These are phyloP conservation scores for Sclerotinia borealis DNA, from an alignment of 2,329 filamentous ascomycete species.

Conservation along the genomic window DNA sequence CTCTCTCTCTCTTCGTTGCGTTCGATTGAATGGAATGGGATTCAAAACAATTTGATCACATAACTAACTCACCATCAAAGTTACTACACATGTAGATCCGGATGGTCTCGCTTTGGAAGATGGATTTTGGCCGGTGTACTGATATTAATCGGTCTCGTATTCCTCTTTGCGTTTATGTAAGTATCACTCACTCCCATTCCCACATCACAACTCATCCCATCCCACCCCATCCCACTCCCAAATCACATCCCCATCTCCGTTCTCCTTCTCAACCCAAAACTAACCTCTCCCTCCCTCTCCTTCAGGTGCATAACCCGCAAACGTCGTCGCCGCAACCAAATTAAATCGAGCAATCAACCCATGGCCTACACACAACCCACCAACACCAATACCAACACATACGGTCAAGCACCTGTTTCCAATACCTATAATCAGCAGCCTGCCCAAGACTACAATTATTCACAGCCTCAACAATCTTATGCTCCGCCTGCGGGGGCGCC, in stretches of 20 bases:
- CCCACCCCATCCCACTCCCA: not conserved
- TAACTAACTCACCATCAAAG: not conserved
- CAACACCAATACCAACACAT: too few relatives aligned
- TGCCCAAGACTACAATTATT: not conserved
- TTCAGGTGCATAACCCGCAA: not conserved
- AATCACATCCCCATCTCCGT: too few relatives aligned
- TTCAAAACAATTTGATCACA: too few relatives aligned
- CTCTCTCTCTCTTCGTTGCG: too few relatives aligned
- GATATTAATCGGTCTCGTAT: conserved; percentile 17
- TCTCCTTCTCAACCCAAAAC: not conserved
- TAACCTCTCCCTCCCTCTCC: not conserved
- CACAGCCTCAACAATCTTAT: conserved; percentile 11
- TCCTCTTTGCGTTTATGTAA: conserved; percentile 20
- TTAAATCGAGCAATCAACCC: not conserved
- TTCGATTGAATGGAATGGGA: not conserved
- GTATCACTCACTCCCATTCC: not conserved
- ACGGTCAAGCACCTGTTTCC: not conserved
- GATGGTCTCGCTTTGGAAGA: conserved; percentile 20
- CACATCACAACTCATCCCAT: not conserved
- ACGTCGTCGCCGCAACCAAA: conserved; percentile 14
- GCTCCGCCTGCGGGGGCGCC: conserved; percentile 14
- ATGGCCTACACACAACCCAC: conserved; percentile 9
- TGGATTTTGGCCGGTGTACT: conserved; percentile 23
- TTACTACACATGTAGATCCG: conserved; percentile 10
- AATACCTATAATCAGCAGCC: not conserved